Base-by-base conservation (phyloP, 495 filamentous ascomycete genomes). In the Trichoderma orchidacearum region DNA sequence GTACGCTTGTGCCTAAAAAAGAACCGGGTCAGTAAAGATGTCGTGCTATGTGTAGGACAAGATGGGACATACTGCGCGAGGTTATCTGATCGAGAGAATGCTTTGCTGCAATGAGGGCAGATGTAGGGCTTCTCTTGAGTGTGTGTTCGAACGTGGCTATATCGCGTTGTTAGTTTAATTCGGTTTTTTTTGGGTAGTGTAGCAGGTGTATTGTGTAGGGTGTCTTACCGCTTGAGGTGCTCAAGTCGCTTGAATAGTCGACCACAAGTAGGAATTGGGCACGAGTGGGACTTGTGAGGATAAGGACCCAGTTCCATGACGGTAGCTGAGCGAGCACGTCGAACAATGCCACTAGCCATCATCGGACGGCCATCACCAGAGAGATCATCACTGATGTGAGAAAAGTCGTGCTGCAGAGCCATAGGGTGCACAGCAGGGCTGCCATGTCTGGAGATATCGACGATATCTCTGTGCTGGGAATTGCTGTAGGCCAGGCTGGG, bases 121-220 rank as follows among this genome's bases (percentile, higher is more conserved):
- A 89, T 84, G 71, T 98, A 98, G 62, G 93, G 93, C 76, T 92
- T 85, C 76, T 98, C 93, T 80, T 98, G 93, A 21, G 93, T 98
- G 77, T 98, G 93, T 66, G 93, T 98, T 70, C 93, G 87, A 71
- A 98, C 94, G 78, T 98, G 93, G 76, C 91, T 96, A 70, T 72
- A 85, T 79, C 70, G 73, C 76, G 25, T 13, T 30, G 30, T 72
- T 70, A 68, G 75, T 79, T 69, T 81, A 79, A 73, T 74, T n/a
- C n/a, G n/a, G n/a, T n/a, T n/a, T n/a, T n/a, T n/a, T n/a, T n/a
- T n/a, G n/a, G n/a, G n/a, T n/a, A n/a, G n/a, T n/a, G 69, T 64
- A 68, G 62, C 66, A 62, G 63, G 59, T 66, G 70, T 61, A 66
- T 63, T 54, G 60, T 35, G 62, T 61, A 60, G 58, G 58, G 64